phyloP scores from a whole-genome alignment of 768 basidiomycete species.

The Kwoniella sp. region DNA sequence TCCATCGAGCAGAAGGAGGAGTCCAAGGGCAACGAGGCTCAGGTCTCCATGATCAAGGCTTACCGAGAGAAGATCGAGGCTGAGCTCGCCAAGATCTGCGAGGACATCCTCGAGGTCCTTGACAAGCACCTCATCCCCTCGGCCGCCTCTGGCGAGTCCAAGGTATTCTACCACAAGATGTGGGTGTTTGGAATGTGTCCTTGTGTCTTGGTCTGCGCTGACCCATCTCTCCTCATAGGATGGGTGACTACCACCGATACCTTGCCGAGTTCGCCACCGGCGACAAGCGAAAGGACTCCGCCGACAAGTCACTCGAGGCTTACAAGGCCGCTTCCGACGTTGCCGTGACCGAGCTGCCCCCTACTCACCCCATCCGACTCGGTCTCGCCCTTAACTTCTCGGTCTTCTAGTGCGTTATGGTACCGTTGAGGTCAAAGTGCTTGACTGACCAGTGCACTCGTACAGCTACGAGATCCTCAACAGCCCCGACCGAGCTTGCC shows the following conservation, averaged over 20 bases:
- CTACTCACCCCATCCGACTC: slow-evolving; percentile 93
- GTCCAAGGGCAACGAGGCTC: slow-evolving; percentile 92
- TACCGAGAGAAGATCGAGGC: slow-evolving; percentile 97
- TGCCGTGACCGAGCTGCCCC: slow-evolving; percentile 84
- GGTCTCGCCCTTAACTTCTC: slow-evolving; percentile 99
- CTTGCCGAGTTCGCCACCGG: slow-evolving; percentile 97
- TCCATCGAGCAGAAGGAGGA: slow-evolving; percentile 99
- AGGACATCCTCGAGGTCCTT: slow-evolving; percentile 94
- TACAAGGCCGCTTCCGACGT: slow-evolving; percentile 97
- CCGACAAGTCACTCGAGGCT: slow-evolving; percentile 87
- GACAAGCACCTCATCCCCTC: slow-evolving; percentile 96
- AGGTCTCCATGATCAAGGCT: slow-evolving; percentile 94
- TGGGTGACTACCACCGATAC: slow-evolving; percentile 99
- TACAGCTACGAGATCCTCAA: slow-evolving; percentile 88
- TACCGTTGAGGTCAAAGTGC: slow-evolving; percentile 18
- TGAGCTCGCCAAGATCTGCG: slow-evolving; percentile 96
- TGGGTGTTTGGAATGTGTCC: slow-evolving; percentile 52
- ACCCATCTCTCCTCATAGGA: slow-evolving; percentile 57
- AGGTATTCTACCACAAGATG: slow-evolving; percentile 99
- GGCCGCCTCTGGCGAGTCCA: slow-evolving; percentile 91
- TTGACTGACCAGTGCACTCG: not conserved
- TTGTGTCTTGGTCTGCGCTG: not conserved
- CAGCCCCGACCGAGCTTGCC: slow-evolving; percentile 96
- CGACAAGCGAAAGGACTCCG: slow-evolving; percentile 93
- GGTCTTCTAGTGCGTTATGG: slow-evolving; percentile 90